phyloP scores from a whole-genome alignment of 805 yeast genomes.

The Hanseniaspora lindneri region DNA sequence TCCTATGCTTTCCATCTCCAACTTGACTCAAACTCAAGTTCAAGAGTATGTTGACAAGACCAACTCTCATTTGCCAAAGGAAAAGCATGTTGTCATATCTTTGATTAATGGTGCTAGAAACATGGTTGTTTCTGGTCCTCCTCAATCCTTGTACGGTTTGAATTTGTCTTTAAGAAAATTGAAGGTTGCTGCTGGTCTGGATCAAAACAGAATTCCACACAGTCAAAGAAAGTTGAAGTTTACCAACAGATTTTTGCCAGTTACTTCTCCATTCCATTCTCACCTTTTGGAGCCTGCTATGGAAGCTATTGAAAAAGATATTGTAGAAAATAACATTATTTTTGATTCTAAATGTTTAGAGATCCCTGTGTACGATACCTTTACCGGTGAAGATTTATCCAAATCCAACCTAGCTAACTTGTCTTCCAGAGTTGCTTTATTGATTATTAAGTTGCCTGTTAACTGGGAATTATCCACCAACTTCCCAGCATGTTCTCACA shows the following conservation, averaged over 20 bases:
- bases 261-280: slow-evolving; percentile 94
- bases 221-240: slow-evolving; percentile 90
- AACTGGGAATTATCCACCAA: slow-evolving; percentile 87
- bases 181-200: slow-evolving; percentile 87
- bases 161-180: slow-evolving; percentile 84
- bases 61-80: slow-evolving; percentile 83
- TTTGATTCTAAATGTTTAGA: slow-evolving; percentile 45
- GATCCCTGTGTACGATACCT: slow-evolving; percentile 89
- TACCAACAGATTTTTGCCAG: slow-evolving; percentile 87
- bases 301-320: slow-evolving; percentile 52
- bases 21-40: slow-evolving; percentile 68
- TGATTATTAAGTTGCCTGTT: slow-evolving; percentile 81
- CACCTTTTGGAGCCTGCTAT: slow-evolving; percentile 68
- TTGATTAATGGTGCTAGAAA: slow-evolving; percentile 92
- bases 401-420: slow-evolving; percentile 38
- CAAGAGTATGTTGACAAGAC: slow-evolving; percentile 71
- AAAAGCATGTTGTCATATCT: slow-evolving; percentile 81
- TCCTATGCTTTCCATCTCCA: slow-evolving; percentile 93
- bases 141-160: slow-evolving; percentile 92
- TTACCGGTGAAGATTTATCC: slow-evolving; percentile 68
- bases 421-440: slow-evolving; percentile 58
- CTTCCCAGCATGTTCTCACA: slow-evolving; percentile 63
- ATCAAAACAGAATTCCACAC: slow-evolving; percentile 88
- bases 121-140: slow-evolving; percentile 94
- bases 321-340: slow-evolving; percentile 44